These are phyloP conservation scores for Boletus patriciae DNA, from an alignment of 768 basidiomycete genomes.

Conservation along the genomic window DNA sequence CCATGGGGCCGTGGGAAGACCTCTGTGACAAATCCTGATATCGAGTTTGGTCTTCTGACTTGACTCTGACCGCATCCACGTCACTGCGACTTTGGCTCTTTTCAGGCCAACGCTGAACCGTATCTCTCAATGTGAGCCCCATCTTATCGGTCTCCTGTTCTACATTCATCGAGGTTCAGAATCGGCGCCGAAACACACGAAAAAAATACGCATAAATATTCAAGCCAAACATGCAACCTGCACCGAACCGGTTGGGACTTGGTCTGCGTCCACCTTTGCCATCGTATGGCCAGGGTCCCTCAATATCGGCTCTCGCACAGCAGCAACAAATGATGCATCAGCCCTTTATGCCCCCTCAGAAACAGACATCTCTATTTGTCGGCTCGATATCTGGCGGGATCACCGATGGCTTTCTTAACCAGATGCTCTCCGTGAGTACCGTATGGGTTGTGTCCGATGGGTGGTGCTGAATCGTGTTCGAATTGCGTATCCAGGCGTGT, in stretches of 20 bases:
- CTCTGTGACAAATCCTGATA: neutral
- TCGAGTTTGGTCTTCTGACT: neutral
- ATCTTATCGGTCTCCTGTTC: neutral
- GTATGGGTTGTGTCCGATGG: neutral
- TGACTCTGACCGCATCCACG: slow-evolving; percentile 4
- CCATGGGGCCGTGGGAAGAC: slow-evolving; percentile 41
- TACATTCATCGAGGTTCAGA: neutral
- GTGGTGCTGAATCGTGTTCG: neutral
- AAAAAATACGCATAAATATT: neutral
- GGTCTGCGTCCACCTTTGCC: slow-evolving; percentile 86
- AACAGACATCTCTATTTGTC: slow-evolving; percentile 79
- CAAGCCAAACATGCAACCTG: slow-evolving; percentile 54
- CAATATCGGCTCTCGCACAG: slow-evolving; percentile 87
- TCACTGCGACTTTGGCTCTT: neutral
- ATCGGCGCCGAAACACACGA: neutral
- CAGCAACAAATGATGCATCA: slow-evolving; percentile 67
- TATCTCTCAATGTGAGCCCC: slow-evolving; percentile 4
- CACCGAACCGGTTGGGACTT: slow-evolving; percentile 77
- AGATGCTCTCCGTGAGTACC: slow-evolving; percentile 68
- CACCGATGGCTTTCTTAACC: slow-evolving; percentile 76
- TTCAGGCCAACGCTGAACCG: neutral
- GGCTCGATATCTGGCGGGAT: slow-evolving; percentile 95
- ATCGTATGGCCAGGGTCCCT: slow-evolving; percentile 88
- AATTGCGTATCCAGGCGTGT: slow-evolving; percentile 62
- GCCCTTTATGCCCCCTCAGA: slow-evolving; percentile 70